Evolutionary conservation across 139 green algal species (phyloP).

Genomic region (Coelastrella sp.): DNA sequence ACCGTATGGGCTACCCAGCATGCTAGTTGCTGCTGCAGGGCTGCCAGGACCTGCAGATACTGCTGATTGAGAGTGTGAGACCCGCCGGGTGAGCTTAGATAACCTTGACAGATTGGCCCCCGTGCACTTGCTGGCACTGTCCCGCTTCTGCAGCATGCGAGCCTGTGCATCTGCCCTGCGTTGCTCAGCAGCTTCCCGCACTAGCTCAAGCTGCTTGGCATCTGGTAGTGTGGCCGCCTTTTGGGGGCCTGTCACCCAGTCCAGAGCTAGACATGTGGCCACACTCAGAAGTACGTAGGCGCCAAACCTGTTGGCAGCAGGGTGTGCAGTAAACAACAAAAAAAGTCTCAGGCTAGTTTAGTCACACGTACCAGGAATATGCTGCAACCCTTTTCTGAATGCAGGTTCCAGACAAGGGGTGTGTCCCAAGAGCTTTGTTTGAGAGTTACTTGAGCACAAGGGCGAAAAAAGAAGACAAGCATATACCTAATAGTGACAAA

Average conservation of each 20-base stretch:
- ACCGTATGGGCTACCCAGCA: background rate
- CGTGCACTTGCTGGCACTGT: background rate
- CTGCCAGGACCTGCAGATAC: background rate
- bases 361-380: too few relatives aligned
- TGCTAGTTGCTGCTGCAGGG: background rate
- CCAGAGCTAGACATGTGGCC: conserved; percentile 10
- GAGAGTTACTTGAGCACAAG: too few relatives aligned
- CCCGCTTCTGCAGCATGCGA: background rate
- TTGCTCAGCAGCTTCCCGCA: conserved; percentile 36
- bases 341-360: too few relatives aligned
- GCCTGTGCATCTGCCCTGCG: conserved; percentile 7
- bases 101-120: background rate
- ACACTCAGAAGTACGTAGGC: conserved; percentile 28
- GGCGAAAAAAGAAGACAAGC: too few relatives aligned
- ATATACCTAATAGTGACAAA: too few relatives aligned
- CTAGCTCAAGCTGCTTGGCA: conserved; percentile 24
- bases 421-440: too few relatives aligned
- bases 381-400: too few relatives aligned
- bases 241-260: conserved; percentile 42
- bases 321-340: too few relatives aligned
- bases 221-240: conserved; percentile 45
- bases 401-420: too few relatives aligned
- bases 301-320: conserved; percentile 12
- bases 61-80: background rate
- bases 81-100: background rate